Evolutionary conservation across 257 asterid species (phyloP), one percentile per base, ranked within the genome.

Genomic region (Solanum chilense): DNA sequence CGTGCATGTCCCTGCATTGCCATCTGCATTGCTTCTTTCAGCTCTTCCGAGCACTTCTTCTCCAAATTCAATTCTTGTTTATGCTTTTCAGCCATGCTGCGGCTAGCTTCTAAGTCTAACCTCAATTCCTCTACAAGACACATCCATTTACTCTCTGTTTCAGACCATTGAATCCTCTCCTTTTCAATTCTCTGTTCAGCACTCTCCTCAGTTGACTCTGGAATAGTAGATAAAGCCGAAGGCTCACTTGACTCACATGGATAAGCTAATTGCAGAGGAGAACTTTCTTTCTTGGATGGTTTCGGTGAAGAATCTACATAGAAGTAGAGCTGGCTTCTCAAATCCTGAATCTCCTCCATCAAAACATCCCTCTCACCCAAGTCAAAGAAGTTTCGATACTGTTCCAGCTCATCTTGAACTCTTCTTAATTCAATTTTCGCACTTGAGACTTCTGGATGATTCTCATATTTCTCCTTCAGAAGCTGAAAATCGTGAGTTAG

Each of bases 1-100:
- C 99, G 97, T 58, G 98, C 98, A 90, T 97, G 99, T 86, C 99
- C 98, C 88, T 97, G 98, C 98, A 97, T 95, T 74, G 99, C 98
- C 96, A 96, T 89, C 93, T 94, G 98, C 98, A 97, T 94, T 84
- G 99, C 99, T 92, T 97, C 99, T 90, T 94, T 95, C 77, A 96
- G 95, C 94, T 97, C 99, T 81, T 97, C 98, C 8, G 93, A 93
- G 89, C 99, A 96, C 90, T 94, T 92, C 89, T 89, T 97, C 91
- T 97, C 98, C 87, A 91, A 92, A 33, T 91, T 94, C 73, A 97
- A 89, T 90, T 94, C 99, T 87, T 94, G 96, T 92, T 91, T 96
- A 92, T 94, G 96, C 91, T 91, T 94, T 87, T 91, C 92, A 82
- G 89, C 88, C 27, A 90, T 89, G 68, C 89, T 86, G 75, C 91